Evolutionary conservation across 164 flowering plant species (phyloP).

Genomic region (Stephania cephalantha): DNA sequence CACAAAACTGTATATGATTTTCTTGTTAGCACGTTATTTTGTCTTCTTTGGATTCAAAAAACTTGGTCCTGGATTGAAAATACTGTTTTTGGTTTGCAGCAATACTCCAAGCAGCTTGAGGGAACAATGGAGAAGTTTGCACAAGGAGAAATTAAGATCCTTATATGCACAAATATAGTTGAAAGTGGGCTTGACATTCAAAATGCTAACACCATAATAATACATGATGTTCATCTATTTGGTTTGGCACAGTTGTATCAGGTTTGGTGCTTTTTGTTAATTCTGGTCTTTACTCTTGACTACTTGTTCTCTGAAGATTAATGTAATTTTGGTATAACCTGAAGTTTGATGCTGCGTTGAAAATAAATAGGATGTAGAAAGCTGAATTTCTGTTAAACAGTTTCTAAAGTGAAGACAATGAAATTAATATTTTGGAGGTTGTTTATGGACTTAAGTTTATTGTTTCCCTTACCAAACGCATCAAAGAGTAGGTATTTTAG

Average conservation of each 20-base stretch:
- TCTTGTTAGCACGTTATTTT: neutral
- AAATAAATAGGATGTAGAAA: neutral
- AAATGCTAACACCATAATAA: slow-evolving; percentile 90
- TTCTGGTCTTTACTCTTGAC: neutral
- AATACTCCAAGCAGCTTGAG: slow-evolving; percentile 91
- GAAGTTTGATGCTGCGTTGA: neutral
- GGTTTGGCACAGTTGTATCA: slow-evolving; percentile 96
- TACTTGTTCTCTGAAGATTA: neutral
- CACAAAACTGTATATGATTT: neutral
- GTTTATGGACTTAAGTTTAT: neutral
- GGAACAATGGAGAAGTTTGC: slow-evolving; percentile 89
- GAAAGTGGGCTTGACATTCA: slow-evolving; percentile 99
- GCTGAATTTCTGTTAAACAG: neutral
- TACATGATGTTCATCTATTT: slow-evolving; percentile 96
- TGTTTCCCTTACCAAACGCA: neutral
- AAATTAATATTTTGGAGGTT: neutral
- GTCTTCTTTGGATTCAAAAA: neutral
- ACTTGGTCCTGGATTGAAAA: slow-evolving; percentile 3
- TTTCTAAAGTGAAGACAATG: neutral
- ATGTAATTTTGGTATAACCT: neutral
- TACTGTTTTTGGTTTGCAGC: slow-evolving; percentile 44
- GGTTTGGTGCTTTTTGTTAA: slow-evolving; percentile 31
- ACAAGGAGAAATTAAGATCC: slow-evolving; percentile 67
- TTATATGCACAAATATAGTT: slow-evolving; percentile 90
- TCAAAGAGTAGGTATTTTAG: neutral